Base-by-base conservation (phyloP, 768 basidiomycete genomes). In the Phaffia australis region DNA sequence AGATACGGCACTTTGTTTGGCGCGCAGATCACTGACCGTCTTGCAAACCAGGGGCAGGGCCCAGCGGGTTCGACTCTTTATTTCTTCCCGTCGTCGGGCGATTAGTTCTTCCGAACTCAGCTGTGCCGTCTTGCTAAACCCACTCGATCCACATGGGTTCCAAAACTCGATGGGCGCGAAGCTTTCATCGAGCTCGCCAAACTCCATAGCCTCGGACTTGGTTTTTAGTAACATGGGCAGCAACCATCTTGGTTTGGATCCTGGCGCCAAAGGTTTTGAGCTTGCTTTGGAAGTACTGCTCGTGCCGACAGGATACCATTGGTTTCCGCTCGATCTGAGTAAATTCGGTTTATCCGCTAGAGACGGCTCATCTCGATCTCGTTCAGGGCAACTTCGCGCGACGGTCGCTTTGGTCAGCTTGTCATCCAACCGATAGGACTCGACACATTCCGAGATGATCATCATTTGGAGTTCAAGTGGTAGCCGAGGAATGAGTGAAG, bases 401-500 rank as follows among this genome's bases (percentile, higher is more conserved):
- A 42, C 35, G 35, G 35, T 42, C 35, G 35, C 35, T 42, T 42
- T 42, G 11, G 35, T 23, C 19, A 7, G 48, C 64, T 60, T 59
- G 30, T 65, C 64, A 35, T 65, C 64, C n/a, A 23, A 42, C 16
- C 64, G 48, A 21, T 60, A 65, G n/a, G 55, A 52, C 23, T 56
- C 64, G 50, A 65, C 35, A 7, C 29, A 32, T 16, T 65, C 57
- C 27, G 47, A 46, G 56, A 65, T 52, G 48, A 65, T 52, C 48
- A 65, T 65, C 27, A 57, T 49, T 42, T 65, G 64, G 4, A 65
- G 58, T 27, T 65, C 64, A 27, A 65, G 64, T 4, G 64, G 64
- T 18, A 65, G 64, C n/a, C 48, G 56, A 23, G 64, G 64, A n/a
- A 52, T 52, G 21, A 29, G 32, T 21, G 27, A 32, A 16, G 50